A percentile compares a stretch with the other conserved stretches of the same genome.
Evolutionary conservation across 352 stramenopile species (phyloP).

Genomic region (Blastocystis sp.): DNA sequence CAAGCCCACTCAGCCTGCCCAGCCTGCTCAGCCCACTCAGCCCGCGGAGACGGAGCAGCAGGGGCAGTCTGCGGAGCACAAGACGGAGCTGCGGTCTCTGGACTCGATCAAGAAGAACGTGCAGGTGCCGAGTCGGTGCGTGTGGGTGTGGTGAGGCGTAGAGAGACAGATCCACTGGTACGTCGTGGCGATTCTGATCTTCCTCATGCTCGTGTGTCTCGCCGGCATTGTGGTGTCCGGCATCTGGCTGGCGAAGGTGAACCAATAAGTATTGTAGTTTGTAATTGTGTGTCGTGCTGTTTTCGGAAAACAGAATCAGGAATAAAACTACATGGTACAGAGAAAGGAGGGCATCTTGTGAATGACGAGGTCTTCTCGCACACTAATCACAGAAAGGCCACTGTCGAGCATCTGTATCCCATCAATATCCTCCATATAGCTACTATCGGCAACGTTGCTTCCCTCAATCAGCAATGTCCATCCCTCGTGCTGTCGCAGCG

Average conservation of each 20-base stretch:
- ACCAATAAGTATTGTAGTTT: conserved; percentile 15
- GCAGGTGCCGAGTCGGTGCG: background rate
- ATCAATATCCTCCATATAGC: conserved; percentile 1
- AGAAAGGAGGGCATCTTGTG: conserved; percentile 67
- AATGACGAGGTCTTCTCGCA: conserved; percentile 43
- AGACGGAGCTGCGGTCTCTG: background rate
- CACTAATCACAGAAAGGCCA: conserved; percentile 29
- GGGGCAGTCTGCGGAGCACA: background rate
- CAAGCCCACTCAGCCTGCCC: background rate
- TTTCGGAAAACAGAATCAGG: too few relatives aligned
- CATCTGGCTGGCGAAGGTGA: conserved; percentile 41
- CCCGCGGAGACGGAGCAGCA: background rate
- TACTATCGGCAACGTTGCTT: conserved; percentile 57
- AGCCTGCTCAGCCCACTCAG: background rate
- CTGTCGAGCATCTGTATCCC: conserved; percentile 39
- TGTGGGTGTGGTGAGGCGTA: conserved; percentile 17
- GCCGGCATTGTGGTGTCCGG: conserved; percentile 37
- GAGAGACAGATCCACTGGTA: conserved; percentile 23
- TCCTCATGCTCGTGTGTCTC: conserved; percentile 47
- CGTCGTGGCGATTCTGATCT: conserved; percentile 7
- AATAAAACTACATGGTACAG: background rate
- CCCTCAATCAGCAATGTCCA: conserved; percentile 37
- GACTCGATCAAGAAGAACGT: background rate
- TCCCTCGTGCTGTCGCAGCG: conserved; percentile 21
- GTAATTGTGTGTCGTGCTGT: too few relatives aligned